Percentiles rank a stretch among this genome's conserved stretches.
Evolutionary conservation across 2,329 filamentous ascomycete genomes (phyloP).

Genomic region (Neopestalotiopsis sp.): DNA sequence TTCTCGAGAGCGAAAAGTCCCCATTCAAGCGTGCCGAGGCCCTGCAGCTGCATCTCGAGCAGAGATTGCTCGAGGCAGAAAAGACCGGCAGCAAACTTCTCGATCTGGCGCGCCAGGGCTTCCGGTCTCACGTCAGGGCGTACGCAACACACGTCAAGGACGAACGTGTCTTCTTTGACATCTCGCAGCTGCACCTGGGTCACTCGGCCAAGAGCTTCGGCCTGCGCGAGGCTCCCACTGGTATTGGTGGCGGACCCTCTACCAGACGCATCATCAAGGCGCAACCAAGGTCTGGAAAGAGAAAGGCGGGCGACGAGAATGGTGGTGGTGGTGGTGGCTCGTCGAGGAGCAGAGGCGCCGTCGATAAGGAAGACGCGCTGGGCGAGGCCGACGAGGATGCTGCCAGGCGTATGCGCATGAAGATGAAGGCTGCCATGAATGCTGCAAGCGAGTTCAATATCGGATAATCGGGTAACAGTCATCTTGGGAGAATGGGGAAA

Average conservation of each 20-base stretch:
- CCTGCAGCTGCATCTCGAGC: slow-evolving; percentile 64
- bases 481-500: slow-evolving; percentile 17
- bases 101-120: slow-evolving; percentile 83
- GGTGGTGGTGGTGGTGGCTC: slow-evolving; percentile 28
- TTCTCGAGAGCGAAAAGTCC: slow-evolving; percentile 45
- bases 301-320: slow-evolving; percentile 28
- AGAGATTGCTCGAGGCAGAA: slow-evolving; percentile 54
- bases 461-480: slow-evolving; percentile 44
- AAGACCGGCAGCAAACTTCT: slow-evolving; percentile 58
- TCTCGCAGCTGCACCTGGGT: slow-evolving; percentile 87
- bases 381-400: slow-evolving; percentile 59
- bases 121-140: slow-evolving; percentile 89
- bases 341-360: slow-evolving; percentile 18
- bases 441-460: slow-evolving; percentile 72
- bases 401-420: slow-evolving; percentile 69
- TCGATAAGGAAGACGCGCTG: slow-evolving; percentile 41
- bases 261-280: slow-evolving; percentile 46
- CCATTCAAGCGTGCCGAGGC: slow-evolving; percentile 58
- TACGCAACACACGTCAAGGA: slow-evolving; percentile 92
- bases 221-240: slow-evolving; percentile 83
- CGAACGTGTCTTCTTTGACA: slow-evolving; percentile 88
- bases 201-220: slow-evolving; percentile 95
- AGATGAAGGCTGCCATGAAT: slow-evolving; percentile 61
- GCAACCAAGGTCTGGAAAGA: slow-evolving; percentile 37
- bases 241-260: slow-evolving; percentile 68